Evolutionary conservation across 1,139 yeast species (phyloP).

Genomic region (Nematodospora anomalae): DNA sequence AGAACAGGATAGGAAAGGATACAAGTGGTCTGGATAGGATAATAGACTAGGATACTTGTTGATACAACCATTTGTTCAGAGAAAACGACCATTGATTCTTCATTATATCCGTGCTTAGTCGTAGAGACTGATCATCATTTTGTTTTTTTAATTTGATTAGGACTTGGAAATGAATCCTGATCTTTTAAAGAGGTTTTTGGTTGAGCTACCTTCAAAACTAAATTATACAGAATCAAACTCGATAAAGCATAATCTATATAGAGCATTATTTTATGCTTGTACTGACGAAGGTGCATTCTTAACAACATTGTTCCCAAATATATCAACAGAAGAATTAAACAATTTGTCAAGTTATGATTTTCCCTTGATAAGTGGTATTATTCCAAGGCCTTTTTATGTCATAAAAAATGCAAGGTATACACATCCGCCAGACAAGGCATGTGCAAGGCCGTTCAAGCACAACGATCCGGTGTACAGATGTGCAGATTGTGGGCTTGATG

Average conservation of each 20-base stretch:
- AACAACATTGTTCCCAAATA: slow-evolving; percentile 26
- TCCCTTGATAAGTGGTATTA: slow-evolving; percentile 10
- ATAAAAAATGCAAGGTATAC: slow-evolving; percentile 16
- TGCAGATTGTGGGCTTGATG: slow-evolving; percentile 64
- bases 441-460: slow-evolving; percentile 58
- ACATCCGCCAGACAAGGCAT: slow-evolving; percentile 44
- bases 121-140: too few relatives aligned
- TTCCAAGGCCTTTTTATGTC: slow-evolving; percentile 16
- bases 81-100: too few relatives aligned
- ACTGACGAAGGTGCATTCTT: slow-evolving; percentile 33
- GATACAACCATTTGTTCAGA: too few relatives aligned
- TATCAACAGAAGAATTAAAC: slow-evolving; percentile 20
- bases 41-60: too few relatives aligned
- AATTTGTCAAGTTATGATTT: slow-evolving; percentile 17
- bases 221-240: slow-evolving; percentile 17
- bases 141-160: too few relatives aligned
- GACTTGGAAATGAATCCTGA: slow-evolving; percentile 22
- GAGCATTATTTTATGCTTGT: slow-evolving; percentile 32
- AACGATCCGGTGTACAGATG: slow-evolving; percentile 73
- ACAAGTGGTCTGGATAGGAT: too few relatives aligned
- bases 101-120: too few relatives aligned
- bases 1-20: too few relatives aligned
- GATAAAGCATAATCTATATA: slow-evolving; percentile 22
- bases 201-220: slow-evolving; percentile 26
- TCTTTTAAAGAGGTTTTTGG: slow-evolving; percentile 27